phyloP scores from a whole-genome alignment of 192 early-diverging fungal genomes.

The Diversispora eburnea region DNA sequence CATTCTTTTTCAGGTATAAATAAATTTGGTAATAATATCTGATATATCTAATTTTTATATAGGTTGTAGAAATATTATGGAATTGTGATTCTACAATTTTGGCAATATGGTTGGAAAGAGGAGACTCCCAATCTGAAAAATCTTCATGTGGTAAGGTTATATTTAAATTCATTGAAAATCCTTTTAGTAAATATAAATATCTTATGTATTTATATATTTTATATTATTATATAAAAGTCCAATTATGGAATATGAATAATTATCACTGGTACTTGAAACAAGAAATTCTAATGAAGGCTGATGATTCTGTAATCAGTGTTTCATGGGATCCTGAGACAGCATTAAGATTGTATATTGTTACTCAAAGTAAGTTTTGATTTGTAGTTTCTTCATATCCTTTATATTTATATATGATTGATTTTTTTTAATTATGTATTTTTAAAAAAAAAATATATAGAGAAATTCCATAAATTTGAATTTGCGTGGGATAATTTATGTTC shows the following conservation, averaged over 20 bases:
- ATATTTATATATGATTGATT: constrained; percentile 1
- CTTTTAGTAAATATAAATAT: neutral
- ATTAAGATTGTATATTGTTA: constrained; percentile 57
- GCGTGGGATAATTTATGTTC: constrained; percentile 41
- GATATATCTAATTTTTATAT: neutral
- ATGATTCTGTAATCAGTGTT: constrained; percentile 46
- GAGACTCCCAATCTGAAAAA: neutral
- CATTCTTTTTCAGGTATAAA: neutral
- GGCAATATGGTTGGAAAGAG: constrained; percentile 60
- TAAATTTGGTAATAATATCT: no score
- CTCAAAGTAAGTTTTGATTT: constrained; percentile 30
- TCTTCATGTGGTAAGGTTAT: constrained; percentile 28
- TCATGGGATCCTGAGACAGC: constrained; percentile 83
- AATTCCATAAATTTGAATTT: constrained; percentile 41
- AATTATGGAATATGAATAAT: constrained; percentile 92
- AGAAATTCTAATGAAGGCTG: constrained; percentile 55
- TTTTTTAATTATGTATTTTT: constrained; percentile 7
- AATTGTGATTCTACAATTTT: constrained; percentile 87
- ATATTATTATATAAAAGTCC: constrained; percentile 43
- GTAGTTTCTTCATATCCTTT: neutral
- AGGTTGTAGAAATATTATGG: constrained; percentile 68
- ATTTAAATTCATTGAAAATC: constrained; percentile 17
- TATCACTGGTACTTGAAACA: constrained; percentile 98
- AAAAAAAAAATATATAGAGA: constrained; percentile 26
- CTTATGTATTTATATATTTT: neutral